Conservation (phyloP, 2,329 filamentous ascomycete genomes). For the Exophiala viscosa region DNA sequence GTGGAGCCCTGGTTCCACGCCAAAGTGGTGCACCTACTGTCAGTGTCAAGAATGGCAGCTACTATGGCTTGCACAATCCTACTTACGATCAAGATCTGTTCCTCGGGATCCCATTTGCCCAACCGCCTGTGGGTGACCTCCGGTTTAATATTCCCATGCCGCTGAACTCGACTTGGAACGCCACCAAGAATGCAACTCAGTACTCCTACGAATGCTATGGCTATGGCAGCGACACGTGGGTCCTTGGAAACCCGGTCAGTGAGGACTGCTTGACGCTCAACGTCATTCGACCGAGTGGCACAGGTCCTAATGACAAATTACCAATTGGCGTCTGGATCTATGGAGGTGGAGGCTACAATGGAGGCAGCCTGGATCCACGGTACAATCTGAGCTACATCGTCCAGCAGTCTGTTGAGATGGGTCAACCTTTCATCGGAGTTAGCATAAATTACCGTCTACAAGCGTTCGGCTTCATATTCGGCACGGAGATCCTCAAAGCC, state of each 20-base stretch:
- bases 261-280: conserved; percentile 44
- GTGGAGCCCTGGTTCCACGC: conserved; percentile 1
- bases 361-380: conserved; percentile 50
- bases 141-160: conserved; percentile 52
- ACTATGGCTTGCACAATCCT: conserved; percentile 40
- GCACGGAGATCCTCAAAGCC: conserved; percentile 27
- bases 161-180: conserved; percentile 47
- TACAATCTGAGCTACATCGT: conserved; percentile 64
- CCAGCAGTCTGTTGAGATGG: conserved; percentile 49
- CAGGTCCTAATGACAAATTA: conserved; percentile 38
- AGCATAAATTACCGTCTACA: conserved; percentile 54
- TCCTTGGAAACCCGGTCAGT: conserved; percentile 39
- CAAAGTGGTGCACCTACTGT: conserved; percentile 9
- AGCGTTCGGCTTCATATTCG: conserved; percentile 52
- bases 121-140: conserved; percentile 45
- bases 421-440: conserved; percentile 53
- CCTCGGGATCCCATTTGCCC: conserved; percentile 33
- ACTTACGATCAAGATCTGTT: conserved; percentile 47
- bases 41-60: conserved; percentile 44
- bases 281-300: conserved; percentile 53
- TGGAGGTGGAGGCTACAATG: conserved; percentile 52
- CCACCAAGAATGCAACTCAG: conserved; percentile 39
- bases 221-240: conserved; percentile 40
- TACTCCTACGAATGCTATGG: conserved; percentile 50
- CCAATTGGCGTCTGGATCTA: conserved; percentile 62